These are phyloP conservation scores for Fusarium cicatricum DNA, from an alignment of 2,329 filamentous ascomycete genomes.

Conservation along the genomic window DNA sequence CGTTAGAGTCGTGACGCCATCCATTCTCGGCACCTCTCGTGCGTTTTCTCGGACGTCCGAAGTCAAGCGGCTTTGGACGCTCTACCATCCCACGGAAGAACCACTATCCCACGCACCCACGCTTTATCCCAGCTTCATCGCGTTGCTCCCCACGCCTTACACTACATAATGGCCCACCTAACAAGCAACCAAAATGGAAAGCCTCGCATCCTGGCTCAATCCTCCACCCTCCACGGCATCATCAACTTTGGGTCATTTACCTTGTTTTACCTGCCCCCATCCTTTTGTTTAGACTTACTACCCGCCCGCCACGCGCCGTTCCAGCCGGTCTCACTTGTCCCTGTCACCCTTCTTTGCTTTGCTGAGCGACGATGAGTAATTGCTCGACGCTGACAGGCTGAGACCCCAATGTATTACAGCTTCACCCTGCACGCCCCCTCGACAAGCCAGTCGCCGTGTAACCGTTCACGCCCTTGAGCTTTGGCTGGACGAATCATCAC, in stretches of 20 bases:
- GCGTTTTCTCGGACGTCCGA: slow-evolving; percentile 22
- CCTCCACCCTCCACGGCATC: slow-evolving; percentile 20
- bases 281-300: slow-evolving; percentile 16
- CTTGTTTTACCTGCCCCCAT: slow-evolving; percentile 25
- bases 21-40: slow-evolving; percentile 11
- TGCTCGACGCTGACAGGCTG: slow-evolving; percentile 46
- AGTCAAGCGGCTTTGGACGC: slow-evolving; percentile 11
- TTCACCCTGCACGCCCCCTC: slow-evolving; percentile 35
- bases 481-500: slow-evolving; percentile 35
- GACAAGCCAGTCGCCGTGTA: slow-evolving; percentile 31
- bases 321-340: slow-evolving; percentile 29
- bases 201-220: slow-evolving; percentile 20
- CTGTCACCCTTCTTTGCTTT: slow-evolving; percentile 19
- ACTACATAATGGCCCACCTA: slow-evolving; percentile 31
- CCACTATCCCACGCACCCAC: slow-evolving; percentile 30
- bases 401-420: slow-evolving; percentile 25
- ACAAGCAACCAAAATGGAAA: slow-evolving; percentile 24
- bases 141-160: slow-evolving; percentile 30
- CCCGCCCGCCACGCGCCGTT: slow-evolving; percentile 23
- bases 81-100: slow-evolving; percentile 22
- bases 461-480: slow-evolving; percentile 25
- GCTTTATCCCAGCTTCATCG: slow-evolving; percentile 26
- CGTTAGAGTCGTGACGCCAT: slow-evolving; percentile 39
- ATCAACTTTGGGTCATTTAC: slow-evolving; percentile 17
- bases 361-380: slow-evolving; percentile 48